phyloP scores from a whole-genome alignment of 2,329 filamentous ascomycete species.

The Talaromyces sp. region DNA sequence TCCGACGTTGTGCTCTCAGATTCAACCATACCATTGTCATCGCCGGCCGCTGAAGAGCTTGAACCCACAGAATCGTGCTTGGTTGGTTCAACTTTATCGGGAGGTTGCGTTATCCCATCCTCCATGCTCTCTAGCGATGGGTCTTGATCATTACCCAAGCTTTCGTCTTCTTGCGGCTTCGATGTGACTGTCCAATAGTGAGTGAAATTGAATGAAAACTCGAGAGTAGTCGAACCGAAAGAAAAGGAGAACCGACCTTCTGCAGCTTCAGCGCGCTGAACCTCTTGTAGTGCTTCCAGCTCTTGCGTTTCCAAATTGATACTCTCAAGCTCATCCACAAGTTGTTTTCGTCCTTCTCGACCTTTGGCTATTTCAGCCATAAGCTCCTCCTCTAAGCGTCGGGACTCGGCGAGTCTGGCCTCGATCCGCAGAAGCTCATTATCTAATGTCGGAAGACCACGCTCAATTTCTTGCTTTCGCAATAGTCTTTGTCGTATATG shows the following conservation, averaged over 20 bases:
- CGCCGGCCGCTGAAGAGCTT: background rate
- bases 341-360: slow-evolving; percentile 36
- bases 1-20: slow-evolving; percentile 11
- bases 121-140: background rate
- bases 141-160: background rate
- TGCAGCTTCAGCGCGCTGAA: slow-evolving; percentile 11
- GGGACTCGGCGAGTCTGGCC: slow-evolving; percentile 24
- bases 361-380: slow-evolving; percentile 43
- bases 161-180: background rate
- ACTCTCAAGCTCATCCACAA: slow-evolving; percentile 44
- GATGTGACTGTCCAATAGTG: background rate
- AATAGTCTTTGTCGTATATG: slow-evolving; percentile 32
- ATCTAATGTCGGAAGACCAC: too few species aligned
- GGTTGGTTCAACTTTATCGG: background rate
- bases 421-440: too few species aligned
- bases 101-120: background rate
- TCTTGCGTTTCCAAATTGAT: slow-evolving; percentile 45
- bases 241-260: slow-evolving; percentile 13
- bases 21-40: slow-evolving; percentile 1
- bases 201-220: background rate
- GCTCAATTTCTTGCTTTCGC: slow-evolving; percentile 45
- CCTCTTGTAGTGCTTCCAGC: slow-evolving; percentile 36
- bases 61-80: background rate
- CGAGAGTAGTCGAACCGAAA: too few species aligned
- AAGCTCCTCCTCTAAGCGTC: slow-evolving; percentile 34